Base-by-base conservation (phyloP, 2,329 filamentous ascomycete species). In the Beauveria bassiana region DNA sequence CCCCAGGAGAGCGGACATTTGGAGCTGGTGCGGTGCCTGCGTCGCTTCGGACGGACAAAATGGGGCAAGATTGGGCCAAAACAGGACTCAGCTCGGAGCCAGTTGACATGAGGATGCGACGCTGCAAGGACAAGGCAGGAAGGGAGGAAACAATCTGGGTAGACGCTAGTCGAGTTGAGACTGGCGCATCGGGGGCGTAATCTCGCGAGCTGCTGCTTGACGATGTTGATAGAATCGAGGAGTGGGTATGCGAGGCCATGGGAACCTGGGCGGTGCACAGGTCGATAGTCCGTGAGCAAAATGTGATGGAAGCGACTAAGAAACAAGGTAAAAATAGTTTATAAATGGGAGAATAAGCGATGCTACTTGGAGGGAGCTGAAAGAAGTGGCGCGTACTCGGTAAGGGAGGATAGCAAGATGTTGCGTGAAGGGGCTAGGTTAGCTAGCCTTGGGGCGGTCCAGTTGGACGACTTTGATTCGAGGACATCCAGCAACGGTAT, bases 101-200 rank as follows among this genome's bases (percentile, higher is more conserved):
- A 49, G 55, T 58, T 58, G 45, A 58, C 31, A 49, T 40, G n/a
- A 49, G 28, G 18, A 42, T 58, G 45, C 55, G 31, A 58, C 55
- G 43, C 55, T 58, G 31, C 26, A 47, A 9, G 42, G 53, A 34
- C 7, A 38, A 10, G 43, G n/a, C 16, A n/a, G 53, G 40, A 34
- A 24, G 20, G 24, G 5, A 22, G 31, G 47, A 5, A 24, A 47
- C 31, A 58, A 40, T 14, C 8, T 49, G 28, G 31, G 20, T 47
- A 16, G n/a, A n/a, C 43, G 43, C 43, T 40, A 47, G 43, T 34
- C 38, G 28, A 9, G 31, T 42, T 42, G 34, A 55, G 52, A 26
- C 24, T 55, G 40, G 40, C 45, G 53, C 22, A 26, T 26, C 24
- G 38, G n/a, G n/a, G 53, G 8, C 9, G 18, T 22, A 45, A 55